A percentile compares a stretch with the other conserved stretches of the same genome.
Evolutionary conservation across 140 eudicot genomes (phyloP).

Genomic region (Ambrosia hybrid): DNA sequence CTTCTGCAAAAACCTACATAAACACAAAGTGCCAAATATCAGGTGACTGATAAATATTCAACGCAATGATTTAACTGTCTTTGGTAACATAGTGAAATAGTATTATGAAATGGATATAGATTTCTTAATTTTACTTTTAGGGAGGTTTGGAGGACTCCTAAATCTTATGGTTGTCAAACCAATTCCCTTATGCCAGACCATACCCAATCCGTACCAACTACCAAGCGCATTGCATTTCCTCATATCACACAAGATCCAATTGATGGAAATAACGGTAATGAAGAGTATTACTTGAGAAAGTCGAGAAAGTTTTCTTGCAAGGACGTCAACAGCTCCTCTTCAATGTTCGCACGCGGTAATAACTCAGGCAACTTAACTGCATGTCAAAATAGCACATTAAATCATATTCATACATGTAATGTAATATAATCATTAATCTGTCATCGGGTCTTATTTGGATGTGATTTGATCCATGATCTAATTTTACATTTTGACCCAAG

Average conservation of each 20-base stretch:
- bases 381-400: conserved; percentile 25
- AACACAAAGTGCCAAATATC: conserved; percentile 14
- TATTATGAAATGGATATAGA: too few species aligned
- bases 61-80: too few species aligned
- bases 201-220: too few species aligned
- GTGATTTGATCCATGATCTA: conserved; percentile 2
- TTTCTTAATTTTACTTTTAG: too few species aligned
- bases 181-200: too few species aligned
- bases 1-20: conserved; percentile 78
- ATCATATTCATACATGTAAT: background rate
- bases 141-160: too few species aligned
- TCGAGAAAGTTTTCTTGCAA: conserved; percentile 72
- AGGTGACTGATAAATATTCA: background rate
- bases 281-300: conserved; percentile 60
- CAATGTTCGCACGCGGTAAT: conserved; percentile 59
- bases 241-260: too few species aligned
- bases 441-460: background rate
- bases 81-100: too few species aligned
- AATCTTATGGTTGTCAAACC: too few species aligned
- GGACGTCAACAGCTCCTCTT: conserved; percentile 56
- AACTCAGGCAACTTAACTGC: conserved; percentile 91
- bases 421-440: conserved; percentile 1
- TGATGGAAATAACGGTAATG: background rate
- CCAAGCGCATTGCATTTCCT: too few species aligned
- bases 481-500: too few species aligned